Conservation (phyloP, 352 stramenopile species). For the Phytophthora meadii region DNA sequence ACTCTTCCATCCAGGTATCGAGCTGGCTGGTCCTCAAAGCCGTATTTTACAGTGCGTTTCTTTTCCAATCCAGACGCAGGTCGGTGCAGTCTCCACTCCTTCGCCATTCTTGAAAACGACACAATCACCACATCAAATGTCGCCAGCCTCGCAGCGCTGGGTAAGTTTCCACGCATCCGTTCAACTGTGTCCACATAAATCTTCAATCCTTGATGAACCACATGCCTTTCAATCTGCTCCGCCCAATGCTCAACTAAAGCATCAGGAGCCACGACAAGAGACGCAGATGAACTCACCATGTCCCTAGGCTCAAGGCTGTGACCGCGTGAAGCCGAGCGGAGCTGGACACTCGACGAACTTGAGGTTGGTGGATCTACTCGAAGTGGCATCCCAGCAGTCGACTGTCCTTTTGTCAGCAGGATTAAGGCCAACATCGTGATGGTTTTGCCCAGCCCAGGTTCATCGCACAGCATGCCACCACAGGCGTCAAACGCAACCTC, state of each 20-base stretch:
- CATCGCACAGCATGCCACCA: slow-evolving; percentile 79
- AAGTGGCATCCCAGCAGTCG: slow-evolving; percentile 15
- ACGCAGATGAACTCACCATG: slow-evolving; percentile 48
- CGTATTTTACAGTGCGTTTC: slow-evolving; percentile 46
- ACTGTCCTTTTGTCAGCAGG: slow-evolving; percentile 68
- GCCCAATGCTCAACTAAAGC: slow-evolving; percentile 77
- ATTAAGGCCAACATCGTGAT: slow-evolving; percentile 86
- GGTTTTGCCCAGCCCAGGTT: slow-evolving; percentile 80
- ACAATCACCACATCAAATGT: slow-evolving; percentile 75
- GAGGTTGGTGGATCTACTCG: slow-evolving; percentile 7
- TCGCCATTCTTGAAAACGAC: slow-evolving; percentile 59
- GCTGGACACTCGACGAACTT: slow-evolving; percentile 13
- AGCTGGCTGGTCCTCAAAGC: slow-evolving; percentile 54
- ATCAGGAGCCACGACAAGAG: slow-evolving; percentile 69
- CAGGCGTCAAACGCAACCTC: slow-evolving; percentile 63
- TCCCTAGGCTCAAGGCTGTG: slow-evolving; percentile 15
- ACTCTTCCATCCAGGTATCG: slow-evolving; percentile 58
- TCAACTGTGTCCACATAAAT: slow-evolving; percentile 44
- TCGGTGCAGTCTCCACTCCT: slow-evolving; percentile 68
- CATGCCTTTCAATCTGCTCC: slow-evolving; percentile 67
- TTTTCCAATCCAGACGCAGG: slow-evolving; percentile 58
- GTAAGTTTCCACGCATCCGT: slow-evolving; percentile 35
- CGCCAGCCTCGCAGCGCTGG: slow-evolving; percentile 41
- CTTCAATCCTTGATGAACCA: slow-evolving; percentile 31
- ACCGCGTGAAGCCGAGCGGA: slow-evolving; percentile 15